Base-by-base conservation (phyloP, 1,284 basidiomycete genomes). In the Rhodotorula glutinis region DNA sequence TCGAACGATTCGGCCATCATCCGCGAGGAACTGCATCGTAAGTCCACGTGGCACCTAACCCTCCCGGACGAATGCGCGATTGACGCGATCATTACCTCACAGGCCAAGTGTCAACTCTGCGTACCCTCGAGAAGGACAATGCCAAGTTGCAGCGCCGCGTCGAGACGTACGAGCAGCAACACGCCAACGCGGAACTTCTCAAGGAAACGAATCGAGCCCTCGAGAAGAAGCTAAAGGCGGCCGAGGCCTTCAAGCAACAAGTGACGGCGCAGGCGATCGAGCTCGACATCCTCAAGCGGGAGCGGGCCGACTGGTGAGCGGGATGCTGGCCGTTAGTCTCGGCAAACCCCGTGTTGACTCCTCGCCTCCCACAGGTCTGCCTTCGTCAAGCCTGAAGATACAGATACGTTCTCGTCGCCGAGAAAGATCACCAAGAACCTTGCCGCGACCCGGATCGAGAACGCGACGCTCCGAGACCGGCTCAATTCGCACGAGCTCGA, bases 191-290 rank as follows among this genome's bases (percentile, higher is more conserved):
- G 11, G 88, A 89, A 70, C 85, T 91, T 1, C 76, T 91, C 53
- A 82, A 84, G 57, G 90, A 91, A 76, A 87, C 90, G 78, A 90
- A 89, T 71, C 81, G 85, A 19, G 81, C 83, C 0, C 77, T 91
- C 52, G 86, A 90, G 75, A 77, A 79, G 25, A 87, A 85, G 73
- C 76, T 87, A 10, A 76, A 75, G 19, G 80, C 79, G 2, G 78
- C 84, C 46, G 87, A 88, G 14, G 82, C 83, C 46, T 76, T 89
- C 62, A 80, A 87, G 21, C 83, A 84, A 70, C 81, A 82, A 72
- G 82, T 87, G 0, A 83, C 84, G 3, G 79, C 79, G 54, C 77
- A 88, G 38, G 86, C 88, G 73, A 84, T 82, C 0, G 87, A 89
- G 10, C 84, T 86, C 33, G 84, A 84, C 1, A 82, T 82, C 3